These are phyloP conservation scores for Rhynchospora pubera DNA, from an alignment of 176 grass and related monocot genomes.

Conservation along the genomic window DNA sequence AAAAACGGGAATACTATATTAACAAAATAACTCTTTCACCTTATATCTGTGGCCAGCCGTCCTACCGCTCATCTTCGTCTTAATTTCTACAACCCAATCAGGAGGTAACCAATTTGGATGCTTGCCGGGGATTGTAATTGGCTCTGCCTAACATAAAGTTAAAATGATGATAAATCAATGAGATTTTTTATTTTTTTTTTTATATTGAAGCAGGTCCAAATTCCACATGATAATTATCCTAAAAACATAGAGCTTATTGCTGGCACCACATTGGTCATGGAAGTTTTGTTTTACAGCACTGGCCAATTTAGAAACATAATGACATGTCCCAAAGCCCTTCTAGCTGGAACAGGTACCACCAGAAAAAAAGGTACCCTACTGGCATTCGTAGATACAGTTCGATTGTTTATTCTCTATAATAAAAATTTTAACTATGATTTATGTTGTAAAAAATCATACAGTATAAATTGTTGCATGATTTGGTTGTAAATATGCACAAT, in stretches of 20 bases:
- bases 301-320: not conserved
- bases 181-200: not conserved
- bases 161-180: not conserved
- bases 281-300: not conserved
- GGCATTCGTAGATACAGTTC: not conserved
- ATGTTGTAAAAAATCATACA: not conserved
- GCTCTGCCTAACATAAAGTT: not conserved
- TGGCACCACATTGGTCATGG: not conserved
- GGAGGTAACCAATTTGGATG: slow-evolving; percentile 25
- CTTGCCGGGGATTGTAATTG: not conserved
- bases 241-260: not conserved
- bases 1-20: not conserved
- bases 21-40: not conserved
- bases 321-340: not conserved
- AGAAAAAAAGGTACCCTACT: too few species aligned
- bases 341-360: not conserved
- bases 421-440: not conserved
- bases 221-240: not conserved
- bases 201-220: not conserved
- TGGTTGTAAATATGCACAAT: not conserved
- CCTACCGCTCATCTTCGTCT: not conserved
- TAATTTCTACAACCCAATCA: slow-evolving; percentile 24
- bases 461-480: not conserved
- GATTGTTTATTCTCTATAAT: not conserved
- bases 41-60: not conserved